Base-by-base conservation (phyloP, 2,329 filamentous ascomycete genomes). In the Fonsecaea monophora region DNA sequence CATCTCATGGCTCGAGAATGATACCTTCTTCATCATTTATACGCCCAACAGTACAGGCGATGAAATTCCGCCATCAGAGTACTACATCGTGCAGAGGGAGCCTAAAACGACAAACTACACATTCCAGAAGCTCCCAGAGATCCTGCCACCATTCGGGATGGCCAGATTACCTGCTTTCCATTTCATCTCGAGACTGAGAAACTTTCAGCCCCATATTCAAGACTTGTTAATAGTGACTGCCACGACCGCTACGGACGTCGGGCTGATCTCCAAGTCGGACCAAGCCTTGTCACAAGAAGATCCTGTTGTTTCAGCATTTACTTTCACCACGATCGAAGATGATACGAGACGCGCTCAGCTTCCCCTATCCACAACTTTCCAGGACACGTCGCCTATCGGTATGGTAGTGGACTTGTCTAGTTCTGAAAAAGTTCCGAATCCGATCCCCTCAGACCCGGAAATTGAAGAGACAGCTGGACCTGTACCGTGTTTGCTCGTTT, bases 1-100 rank as follows among this genome's bases (percentile, higher is more conserved):
- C 15, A 84, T 99, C 48, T 85, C 86, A 42, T 99, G 96, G 95
- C 84, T 98, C 21, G 91, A 95, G 74, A 97, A 95, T 72, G 82
- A 96, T 73, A 81, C 94, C 1, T 96, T 97, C 76, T 83, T 98
- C 53, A 84, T 90, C 63, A 86, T 95, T 25, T 90, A 97, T 78
- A 92, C 91, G 0, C 85, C 87, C n/a, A 80, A 77, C 62, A 82
- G 84, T 61, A 80, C 80, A 30, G 74, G 74, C 32, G 45, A 67
- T n/a, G 70, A 66, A 13, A 82, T 83, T 8, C 86, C 88, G 5
- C 79, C 86, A 32, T 92, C 91, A 0, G 83, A 85, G n/a, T 96
- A 93, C 74, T 90, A 96, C 76, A 83, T 96, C 62, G 88, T 97
- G 65, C 90, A 87, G 5, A 87, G 92, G 68, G 84, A 90, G 70